A percentile compares a stretch with the other conserved stretches of the same genome.
Evolutionary conservation across 768 basidiomycete species (phyloP).

Genomic region (Boletellus ananas): DNA sequence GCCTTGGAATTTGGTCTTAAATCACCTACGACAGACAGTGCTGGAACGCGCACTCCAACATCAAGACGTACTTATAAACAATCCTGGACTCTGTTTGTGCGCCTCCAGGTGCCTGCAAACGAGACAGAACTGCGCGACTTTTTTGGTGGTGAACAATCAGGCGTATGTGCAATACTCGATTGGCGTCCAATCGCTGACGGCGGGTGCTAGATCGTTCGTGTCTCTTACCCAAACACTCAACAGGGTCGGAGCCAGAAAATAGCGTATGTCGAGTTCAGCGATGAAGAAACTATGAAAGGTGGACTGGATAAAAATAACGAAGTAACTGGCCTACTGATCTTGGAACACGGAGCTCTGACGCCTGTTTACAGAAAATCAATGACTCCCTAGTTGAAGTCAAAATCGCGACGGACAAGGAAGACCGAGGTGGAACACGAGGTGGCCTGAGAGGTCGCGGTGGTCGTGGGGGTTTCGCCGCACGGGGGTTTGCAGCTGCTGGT

Average conservation of each 20-base stretch:
- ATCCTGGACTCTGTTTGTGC: slow-evolving; percentile 86
- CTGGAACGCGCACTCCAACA: slow-evolving; percentile 70
- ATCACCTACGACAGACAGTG: slow-evolving; percentile 54
- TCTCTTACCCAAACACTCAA: slow-evolving; percentile 52
- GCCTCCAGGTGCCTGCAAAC: slow-evolving; percentile 47
- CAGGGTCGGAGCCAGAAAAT: slow-evolving; percentile 52
- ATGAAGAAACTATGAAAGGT: slow-evolving; percentile 79
- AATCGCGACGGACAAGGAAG: slow-evolving; percentile 60
- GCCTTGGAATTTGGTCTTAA: slow-evolving; percentile 38
- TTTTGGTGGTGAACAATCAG: slow-evolving; percentile 66
- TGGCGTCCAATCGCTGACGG: not conserved
- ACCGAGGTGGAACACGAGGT: slow-evolving; percentile 40
- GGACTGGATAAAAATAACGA: slow-evolving; percentile 73
- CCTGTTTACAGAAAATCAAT: slow-evolving; percentile 56
- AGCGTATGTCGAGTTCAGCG: slow-evolving; percentile 87
- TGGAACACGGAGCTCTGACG: slow-evolving; percentile 5
- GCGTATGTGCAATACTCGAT: slow-evolving; percentile 43
- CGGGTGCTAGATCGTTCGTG: slow-evolving; percentile 55
- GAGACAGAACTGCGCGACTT: slow-evolving; percentile 73
- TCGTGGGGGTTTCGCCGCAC: slow-evolving; percentile 49
- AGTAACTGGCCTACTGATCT: slow-evolving; percentile 38
- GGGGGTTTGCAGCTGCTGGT: slow-evolving; percentile 69
- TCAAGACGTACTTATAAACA: slow-evolving; percentile 58
- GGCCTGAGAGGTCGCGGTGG: slow-evolving; percentile 54
- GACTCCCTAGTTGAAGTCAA: slow-evolving; percentile 64